These are phyloP conservation scores for Mucuna pruriens DNA, from an alignment of 306 rosid species.

Conservation along the genomic window DNA sequence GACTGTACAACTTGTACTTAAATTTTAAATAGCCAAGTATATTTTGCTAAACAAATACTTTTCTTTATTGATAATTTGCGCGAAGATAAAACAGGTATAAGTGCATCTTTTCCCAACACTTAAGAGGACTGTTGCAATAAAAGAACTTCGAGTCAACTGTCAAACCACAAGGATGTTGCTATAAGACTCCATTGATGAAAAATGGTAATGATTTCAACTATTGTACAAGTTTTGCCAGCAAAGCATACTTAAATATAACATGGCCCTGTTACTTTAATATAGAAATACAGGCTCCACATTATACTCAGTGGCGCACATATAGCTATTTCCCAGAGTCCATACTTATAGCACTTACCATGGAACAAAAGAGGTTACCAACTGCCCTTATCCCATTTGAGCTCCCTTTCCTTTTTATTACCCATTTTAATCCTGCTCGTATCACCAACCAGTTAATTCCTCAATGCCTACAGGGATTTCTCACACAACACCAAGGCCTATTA, in stretches of 20 bases:
- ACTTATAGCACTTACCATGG: background rate
- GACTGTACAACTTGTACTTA: constrained; percentile 18
- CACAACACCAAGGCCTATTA: background rate
- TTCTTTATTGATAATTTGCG: constrained; percentile 28
- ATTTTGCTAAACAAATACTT: constrained; percentile 9
- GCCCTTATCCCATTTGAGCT: background rate
- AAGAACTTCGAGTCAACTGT: constrained; percentile 16
- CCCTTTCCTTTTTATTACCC: constrained; percentile 6
- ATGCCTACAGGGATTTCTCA: background rate
- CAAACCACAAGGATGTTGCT: constrained; percentile 26
- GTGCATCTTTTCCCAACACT: constrained; percentile 23
- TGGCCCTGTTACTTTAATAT: background rate
- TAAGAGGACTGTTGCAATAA: constrained; percentile 3
- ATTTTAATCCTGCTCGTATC: background rate
- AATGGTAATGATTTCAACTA: constrained; percentile 1
- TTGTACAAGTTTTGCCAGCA: constrained; percentile 13
- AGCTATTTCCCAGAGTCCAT: constrained; percentile 10
- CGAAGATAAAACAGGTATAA: background rate
- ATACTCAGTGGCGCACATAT: background rate
- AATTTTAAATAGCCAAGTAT: background rate
- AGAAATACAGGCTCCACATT: background rate
- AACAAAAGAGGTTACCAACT: background rate
- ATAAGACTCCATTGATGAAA: constrained; percentile 17
- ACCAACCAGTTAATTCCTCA: background rate
- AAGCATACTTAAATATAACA: background rate